Base-by-base conservation (phyloP, 164 flowering plant genomes). In the Dillenia suffruticosa region DNA sequence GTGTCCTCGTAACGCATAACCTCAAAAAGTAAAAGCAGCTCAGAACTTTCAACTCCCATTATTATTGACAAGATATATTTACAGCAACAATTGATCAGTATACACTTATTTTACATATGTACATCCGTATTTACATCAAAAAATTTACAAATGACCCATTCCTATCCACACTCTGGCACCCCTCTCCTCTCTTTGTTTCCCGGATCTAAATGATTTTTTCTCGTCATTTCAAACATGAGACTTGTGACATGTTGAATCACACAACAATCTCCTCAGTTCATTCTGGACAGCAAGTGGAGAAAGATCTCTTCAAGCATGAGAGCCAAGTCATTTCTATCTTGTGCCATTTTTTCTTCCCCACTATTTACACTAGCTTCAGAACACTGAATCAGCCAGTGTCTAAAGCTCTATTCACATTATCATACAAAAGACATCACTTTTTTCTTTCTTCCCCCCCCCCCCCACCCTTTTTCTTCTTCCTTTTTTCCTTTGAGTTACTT, bases 61-160 rank as follows among this genome's bases (percentile, higher is more conserved):
- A 4, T 5, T 5, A 19, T 32, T 4, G 40, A 5, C 6, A 5
- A 32, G 40, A 32, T 32, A 4, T 64, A 63, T 74, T 74, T 59
- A 67, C 62, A 60, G 22, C 15, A 53, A 46, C 19, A 49, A 19
- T 5, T 26, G n/a, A 45, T 46, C 9, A 67, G 66, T 61, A 63
- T 6, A 10, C 5, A 64, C n/a, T 48, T 57, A 54, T 26, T 61
- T 49, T 50, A 44, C 14, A n/a, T 59, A 71, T 73, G 58, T 63
- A 68, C 71, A 74, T 6, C 16, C n/a, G 54, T 72, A 72, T 74
- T 67, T 74, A 74, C 81, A 78, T 49, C 43, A 72, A 74, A 69
- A 71, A 74, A 72, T 72, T 61, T 58, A 15, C 63, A 58, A 32
- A 32, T 32, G 40, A 32, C 7, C 5, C 40, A 32, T 7, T 6